Percentiles rank a stretch among this genome's conserved stretches.
Conservation (phyloP, 2,329 filamentous ascomycete species). For the Purpureocillium takamizusanense region DNA sequence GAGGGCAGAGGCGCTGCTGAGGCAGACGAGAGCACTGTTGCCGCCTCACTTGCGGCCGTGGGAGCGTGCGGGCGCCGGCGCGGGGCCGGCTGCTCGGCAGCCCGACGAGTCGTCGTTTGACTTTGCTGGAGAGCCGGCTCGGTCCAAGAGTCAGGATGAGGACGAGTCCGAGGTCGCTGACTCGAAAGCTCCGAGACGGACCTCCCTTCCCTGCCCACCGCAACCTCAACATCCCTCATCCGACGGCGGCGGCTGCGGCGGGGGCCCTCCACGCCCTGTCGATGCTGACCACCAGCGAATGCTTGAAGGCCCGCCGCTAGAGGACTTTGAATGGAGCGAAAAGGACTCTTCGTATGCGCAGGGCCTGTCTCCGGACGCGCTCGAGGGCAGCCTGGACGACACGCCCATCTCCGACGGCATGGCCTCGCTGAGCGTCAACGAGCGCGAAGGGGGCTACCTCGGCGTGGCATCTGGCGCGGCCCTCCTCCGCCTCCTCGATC, state of each 20-base stretch:
- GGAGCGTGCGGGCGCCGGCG: conserved; percentile 3
- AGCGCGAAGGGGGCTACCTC: conserved; percentile 32
- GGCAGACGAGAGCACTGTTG: conserved; percentile 18
- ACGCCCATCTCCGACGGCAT: conserved; percentile 26
- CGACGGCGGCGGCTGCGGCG: not conserved
- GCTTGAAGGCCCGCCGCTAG: conserved; percentile 21
- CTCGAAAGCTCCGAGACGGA: not conserved
- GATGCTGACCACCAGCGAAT: conserved; percentile 13
- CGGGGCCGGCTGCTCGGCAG: not conserved
- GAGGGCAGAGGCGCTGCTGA: conserved; percentile 20
- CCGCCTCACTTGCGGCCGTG: conserved; percentile 14
- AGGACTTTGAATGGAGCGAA: conserved; percentile 29
- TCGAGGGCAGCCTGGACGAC: conserved; percentile 11
- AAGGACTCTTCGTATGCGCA: conserved; percentile 17
- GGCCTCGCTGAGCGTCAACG: conserved; percentile 24
- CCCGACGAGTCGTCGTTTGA: conserved; percentile 5
- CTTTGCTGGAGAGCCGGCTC: conserved; percentile 6
- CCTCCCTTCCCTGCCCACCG: not conserved
- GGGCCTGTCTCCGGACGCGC: conserved; percentile 14
- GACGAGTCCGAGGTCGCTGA: not conserved
- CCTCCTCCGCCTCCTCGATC: conserved; percentile 27
- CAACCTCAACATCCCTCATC: not conserved
- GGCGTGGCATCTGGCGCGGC: conserved; percentile 36
- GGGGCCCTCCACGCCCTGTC: not conserved
- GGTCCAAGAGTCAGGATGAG: not conserved